Evolutionary conservation across 192 early-diverging fungal genomes (phyloP).

Genomic region (Piromyces finnis): DNA sequence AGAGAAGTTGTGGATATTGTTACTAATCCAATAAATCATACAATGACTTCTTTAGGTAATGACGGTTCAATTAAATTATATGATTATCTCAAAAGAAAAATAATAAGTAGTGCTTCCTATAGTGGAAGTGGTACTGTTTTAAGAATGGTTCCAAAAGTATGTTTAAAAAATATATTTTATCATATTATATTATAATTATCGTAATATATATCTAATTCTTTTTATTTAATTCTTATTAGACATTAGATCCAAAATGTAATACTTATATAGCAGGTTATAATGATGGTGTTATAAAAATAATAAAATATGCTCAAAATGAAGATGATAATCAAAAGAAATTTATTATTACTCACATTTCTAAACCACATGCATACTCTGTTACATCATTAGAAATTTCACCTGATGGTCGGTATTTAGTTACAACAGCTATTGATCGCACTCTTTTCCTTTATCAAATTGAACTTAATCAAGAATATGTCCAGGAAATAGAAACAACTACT

Average conservation of each 20-base stretch:
- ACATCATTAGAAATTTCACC: slow-evolving; percentile 19
- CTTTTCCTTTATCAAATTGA: slow-evolving; percentile 32
- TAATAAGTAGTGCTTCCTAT: slow-evolving; percentile 7
- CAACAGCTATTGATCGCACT: slow-evolving; percentile 19
- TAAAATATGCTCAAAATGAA: neutral
- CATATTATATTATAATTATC: too few species aligned
- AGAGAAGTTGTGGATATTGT: slow-evolving; percentile 19
- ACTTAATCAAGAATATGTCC: neutral
- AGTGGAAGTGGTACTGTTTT: slow-evolving; percentile 15
- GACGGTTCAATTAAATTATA: slow-evolving; percentile 25
- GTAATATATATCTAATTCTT: too few species aligned
- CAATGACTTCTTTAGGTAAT: slow-evolving; percentile 21
- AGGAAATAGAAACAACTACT: slow-evolving; percentile 5
- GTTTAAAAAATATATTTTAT: neutral
- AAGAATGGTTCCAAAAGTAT: slow-evolving; percentile 21
- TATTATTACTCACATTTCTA: slow-evolving; percentile 26
- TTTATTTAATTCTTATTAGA: slow-evolving; percentile 3
- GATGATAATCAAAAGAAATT: slow-evolving; percentile 5
- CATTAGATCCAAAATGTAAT: slow-evolving; percentile 20
- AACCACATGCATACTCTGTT: slow-evolving; percentile 26
- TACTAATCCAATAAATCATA: slow-evolving; percentile 18
- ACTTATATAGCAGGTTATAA: slow-evolving; percentile 27
- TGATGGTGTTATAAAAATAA: slow-evolving; percentile 28
- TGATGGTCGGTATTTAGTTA: slow-evolving; percentile 28
- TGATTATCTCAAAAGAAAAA: slow-evolving; percentile 18